A percentile compares a stretch with the other conserved stretches of the same genome.
Evolutionary conservation across 306 rosid genomes (phyloP).

Genomic region (Dryas alaskensis): DNA sequence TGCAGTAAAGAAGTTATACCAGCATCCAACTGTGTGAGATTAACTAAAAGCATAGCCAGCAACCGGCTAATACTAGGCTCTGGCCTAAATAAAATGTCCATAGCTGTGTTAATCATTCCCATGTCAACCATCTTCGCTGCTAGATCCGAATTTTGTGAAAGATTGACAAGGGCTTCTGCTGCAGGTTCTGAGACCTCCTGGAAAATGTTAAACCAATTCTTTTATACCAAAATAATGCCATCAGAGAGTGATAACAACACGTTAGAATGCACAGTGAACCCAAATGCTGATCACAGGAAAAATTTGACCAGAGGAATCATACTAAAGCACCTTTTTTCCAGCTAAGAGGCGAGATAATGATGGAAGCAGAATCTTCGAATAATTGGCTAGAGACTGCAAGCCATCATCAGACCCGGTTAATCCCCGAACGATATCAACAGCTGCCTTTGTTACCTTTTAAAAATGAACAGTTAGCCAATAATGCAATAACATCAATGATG

Average conservation of each 20-base stretch:
- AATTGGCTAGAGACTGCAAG: constrained; percentile 59
- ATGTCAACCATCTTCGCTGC: constrained; percentile 62
- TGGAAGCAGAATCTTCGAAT: constrained; percentile 45
- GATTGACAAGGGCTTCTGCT: constrained; percentile 83
- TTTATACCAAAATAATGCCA: not conserved
- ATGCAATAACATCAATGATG: not conserved
- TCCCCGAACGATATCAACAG: constrained; percentile 87
- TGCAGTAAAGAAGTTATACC: constrained; percentile 73
- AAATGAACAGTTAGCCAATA: not conserved
- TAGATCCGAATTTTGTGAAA: constrained; percentile 64
- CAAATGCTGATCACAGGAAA: not conserved
- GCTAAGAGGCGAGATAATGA: constrained; percentile 61
- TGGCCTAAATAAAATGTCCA: constrained; percentile 71
- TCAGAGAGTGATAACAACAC: not conserved
- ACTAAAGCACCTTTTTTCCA: constrained; percentile 47
- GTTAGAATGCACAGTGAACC: not conserved
- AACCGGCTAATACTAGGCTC: constrained; percentile 51
- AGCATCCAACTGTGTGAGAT: constrained; percentile 73
- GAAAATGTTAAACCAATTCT: constrained; percentile 24
- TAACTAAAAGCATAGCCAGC: constrained; percentile 89
- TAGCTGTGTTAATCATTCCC: constrained; percentile 52
- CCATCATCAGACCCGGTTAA: constrained; percentile 89
- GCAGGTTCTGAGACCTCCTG: constrained; percentile 89
- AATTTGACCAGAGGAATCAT: not conserved
- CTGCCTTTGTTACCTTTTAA: constrained; percentile 62